A percentile compares a stretch with the other conserved stretches of the same genome.
phyloP scores from a whole-genome alignment of 2,329 filamentous ascomycete species.

The Seiridium cupressi region DNA sequence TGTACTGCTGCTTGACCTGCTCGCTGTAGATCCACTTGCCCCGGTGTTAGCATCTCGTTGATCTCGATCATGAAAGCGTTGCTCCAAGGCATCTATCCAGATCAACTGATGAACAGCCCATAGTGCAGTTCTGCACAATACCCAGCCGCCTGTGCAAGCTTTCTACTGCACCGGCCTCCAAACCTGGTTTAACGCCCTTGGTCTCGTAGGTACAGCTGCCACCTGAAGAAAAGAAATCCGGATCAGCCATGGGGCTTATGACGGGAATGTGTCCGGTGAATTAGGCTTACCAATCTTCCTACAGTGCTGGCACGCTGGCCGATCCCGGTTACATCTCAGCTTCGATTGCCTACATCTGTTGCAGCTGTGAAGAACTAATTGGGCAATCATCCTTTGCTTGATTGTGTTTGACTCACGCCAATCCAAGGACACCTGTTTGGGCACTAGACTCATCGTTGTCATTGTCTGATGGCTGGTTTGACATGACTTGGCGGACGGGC shows the following conservation, averaged over 20 bases:
- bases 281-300: not conserved
- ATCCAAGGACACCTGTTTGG: not conserved
- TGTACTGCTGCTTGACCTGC: not conserved
- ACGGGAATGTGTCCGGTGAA: not conserved
- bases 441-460: not conserved
- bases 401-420: not conserved
- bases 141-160: constrained; percentile 31
- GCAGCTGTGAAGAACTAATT: constrained; percentile 13
- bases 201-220: constrained; percentile 27
- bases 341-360: constrained; percentile 31
- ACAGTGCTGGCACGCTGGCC: constrained; percentile 30
- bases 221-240: constrained; percentile 12
- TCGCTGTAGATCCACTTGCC: too few species aligned
- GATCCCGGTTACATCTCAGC: constrained; percentile 32
- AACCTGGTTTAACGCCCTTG: constrained; percentile 32
- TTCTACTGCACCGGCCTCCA: constrained; percentile 35
- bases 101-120: not conserved
- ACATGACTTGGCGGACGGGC: not conserved
- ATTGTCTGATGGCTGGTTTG: not conserved
- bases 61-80: not conserved
- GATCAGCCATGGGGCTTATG: too few species aligned
- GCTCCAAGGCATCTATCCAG: not conserved
- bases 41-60: not conserved
- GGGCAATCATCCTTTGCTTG: not conserved
- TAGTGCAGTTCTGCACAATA: constrained; percentile 1